Evolutionary conservation across 352 stramenopile species (phyloP), one percentile per base, ranked within the genome.

Genomic region (Globisporangium sylvaticum): DNA sequence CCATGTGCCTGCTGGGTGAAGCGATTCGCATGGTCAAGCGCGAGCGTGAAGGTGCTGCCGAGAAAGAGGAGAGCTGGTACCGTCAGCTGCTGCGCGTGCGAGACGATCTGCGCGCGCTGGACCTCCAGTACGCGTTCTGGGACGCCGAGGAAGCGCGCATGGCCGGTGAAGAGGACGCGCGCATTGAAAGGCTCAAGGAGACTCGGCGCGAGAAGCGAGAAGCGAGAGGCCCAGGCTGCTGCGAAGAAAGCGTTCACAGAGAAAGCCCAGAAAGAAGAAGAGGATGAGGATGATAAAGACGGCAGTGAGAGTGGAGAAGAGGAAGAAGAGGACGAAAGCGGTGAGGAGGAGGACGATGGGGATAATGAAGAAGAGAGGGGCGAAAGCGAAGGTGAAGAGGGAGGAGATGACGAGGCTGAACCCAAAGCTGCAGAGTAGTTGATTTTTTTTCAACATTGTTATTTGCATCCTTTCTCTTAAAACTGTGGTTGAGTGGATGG

Each of bases 231-330:
- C 0, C 72, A 88, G 52, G 74, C 74, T 1, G 72, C 74, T 0
- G 84, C 83, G 22, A 91, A 91, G 66, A 73, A 72, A 18, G 75
- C 73, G 31, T 90, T 93, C 24, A 66, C 88, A 25, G 78, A 90
- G 58, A 68, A 80, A 42, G 52, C 52, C 24, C 62, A 31, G 24
- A 67, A 68, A 56, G 67, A 42, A 58, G 74, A 59, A 55, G 24
- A 20, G 14, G 37, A 44, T 5, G 53, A 25, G 4, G 32, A 59
- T 4, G 60, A 59, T 46, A 58, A 68, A 8, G 48, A 61, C 20
- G 57, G 37, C 4, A 48, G 48, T 18, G 46, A 52, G 25, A 37
- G 34, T 10, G 50, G 34, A 24, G 14, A 8, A 3, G 46, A 66
- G 42, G 42, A 54, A 1, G 54, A 64, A 12, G 68, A 69, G 10